Evolutionary conservation across 176 grass and related monocot species (phyloP).

Genomic region (Oryza meridionalis): DNA sequence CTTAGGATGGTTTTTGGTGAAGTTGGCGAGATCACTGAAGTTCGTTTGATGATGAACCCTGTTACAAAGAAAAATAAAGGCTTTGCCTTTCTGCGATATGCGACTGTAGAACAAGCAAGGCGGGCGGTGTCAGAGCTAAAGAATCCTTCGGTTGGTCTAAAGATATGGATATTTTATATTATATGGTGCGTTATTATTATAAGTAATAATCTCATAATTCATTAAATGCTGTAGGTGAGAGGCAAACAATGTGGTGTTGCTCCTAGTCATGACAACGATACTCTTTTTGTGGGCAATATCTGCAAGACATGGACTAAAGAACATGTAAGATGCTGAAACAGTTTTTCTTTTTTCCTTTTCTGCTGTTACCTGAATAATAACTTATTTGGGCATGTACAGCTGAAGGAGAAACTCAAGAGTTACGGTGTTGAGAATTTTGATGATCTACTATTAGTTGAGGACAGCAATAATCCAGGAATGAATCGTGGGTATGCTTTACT

Average conservation of each 20-base stretch:
- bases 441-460: slow-evolving; percentile 72
- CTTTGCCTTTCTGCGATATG: slow-evolving; percentile 90
- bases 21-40: slow-evolving; percentile 82
- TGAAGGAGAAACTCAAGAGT: slow-evolving; percentile 88
- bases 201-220: slow-evolving; percentile 36
- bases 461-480: slow-evolving; percentile 79
- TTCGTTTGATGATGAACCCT: slow-evolving; percentile 89
- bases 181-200: not conserved
- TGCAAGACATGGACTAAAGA: slow-evolving; percentile 98
- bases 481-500: slow-evolving; percentile 96
- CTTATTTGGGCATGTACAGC: slow-evolving; percentile 53
- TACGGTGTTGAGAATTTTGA: slow-evolving; percentile 88
- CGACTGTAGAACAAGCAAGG: slow-evolving; percentile 88
- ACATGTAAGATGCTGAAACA: slow-evolving; percentile 54
- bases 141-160: slow-evolving; percentile 69
- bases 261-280: slow-evolving; percentile 94
- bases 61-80: slow-evolving; percentile 95
- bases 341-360: not conserved
- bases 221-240: slow-evolving; percentile 57
- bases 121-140: slow-evolving; percentile 74
- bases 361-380: slow-evolving; percentile 33
- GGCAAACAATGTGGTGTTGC: slow-evolving; percentile 90
- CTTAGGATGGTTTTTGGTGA: slow-evolving; percentile 83
- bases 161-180: slow-evolving; percentile 5
- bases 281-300: slow-evolving; percentile 92